phyloP scores from a whole-genome alignment of 2,329 filamentous ascomycete species.

The Calonectria henricotiae region DNA sequence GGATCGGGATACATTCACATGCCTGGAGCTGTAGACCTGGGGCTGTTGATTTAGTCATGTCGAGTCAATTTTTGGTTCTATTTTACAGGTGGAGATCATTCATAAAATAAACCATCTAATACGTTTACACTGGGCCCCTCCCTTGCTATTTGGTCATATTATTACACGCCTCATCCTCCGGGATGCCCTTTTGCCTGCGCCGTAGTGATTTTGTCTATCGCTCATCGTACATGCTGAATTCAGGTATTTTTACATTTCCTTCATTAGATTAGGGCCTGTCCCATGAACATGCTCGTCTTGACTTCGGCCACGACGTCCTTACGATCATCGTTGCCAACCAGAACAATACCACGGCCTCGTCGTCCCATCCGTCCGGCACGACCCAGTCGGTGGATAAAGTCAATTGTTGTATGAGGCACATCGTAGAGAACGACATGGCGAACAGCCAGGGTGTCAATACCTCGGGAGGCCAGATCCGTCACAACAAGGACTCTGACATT shows the following conservation, averaged over 20 bases:
- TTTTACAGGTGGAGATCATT: conserved; percentile 37
- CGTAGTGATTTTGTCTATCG: conserved; percentile 32
- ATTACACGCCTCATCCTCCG: conserved; percentile 29
- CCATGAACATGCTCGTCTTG: conserved; percentile 89
- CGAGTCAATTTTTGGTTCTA: neutral
- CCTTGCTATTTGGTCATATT: conserved; percentile 12
- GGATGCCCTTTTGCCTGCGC: conserved; percentile 39
- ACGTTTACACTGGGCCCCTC: conserved; percentile 30
- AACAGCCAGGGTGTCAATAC: conserved; percentile 94
- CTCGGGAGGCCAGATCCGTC: conserved; percentile 91
- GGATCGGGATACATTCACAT: conserved; percentile 6
- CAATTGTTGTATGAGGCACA: conserved; percentile 97
- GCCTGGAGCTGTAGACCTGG: neutral
- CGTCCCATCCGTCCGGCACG: conserved; percentile 94
- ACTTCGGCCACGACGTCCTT: conserved; percentile 94
- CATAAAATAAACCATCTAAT: conserved; percentile 29
- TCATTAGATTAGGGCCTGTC: conserved; percentile 80
- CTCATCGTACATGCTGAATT: conserved; percentile 46
- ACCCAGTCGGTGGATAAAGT: conserved; percentile 97
- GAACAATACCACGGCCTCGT: conserved; percentile 88
- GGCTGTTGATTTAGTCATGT: neutral
- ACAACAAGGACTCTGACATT: conserved; percentile 95
- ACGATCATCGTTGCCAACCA: conserved; percentile 91
- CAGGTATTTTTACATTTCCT: conserved; percentile 3
- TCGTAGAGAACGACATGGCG: conserved; percentile 95